These are phyloP conservation scores for Cordia subcordata DNA, from an alignment of 257 asterid genomes.

Conservation along the genomic window DNA sequence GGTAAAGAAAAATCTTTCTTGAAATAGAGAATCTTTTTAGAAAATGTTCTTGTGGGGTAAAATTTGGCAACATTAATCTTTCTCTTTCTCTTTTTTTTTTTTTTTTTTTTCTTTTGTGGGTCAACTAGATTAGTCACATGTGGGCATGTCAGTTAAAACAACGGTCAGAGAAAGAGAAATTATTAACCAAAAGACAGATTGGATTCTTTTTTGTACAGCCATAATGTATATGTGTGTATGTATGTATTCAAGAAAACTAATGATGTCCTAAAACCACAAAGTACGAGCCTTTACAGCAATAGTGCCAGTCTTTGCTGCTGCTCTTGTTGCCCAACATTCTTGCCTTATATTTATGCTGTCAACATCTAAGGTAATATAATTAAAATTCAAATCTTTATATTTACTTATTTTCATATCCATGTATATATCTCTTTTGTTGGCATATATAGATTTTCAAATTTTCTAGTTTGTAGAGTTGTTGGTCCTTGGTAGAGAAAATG, in stretches of 20 bases:
- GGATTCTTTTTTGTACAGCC: constrained; percentile 12
- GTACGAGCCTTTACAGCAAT: constrained; percentile 16
- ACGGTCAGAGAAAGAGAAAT: background rate
- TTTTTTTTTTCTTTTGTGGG: too few species aligned
- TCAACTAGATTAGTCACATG: constrained; percentile 17
- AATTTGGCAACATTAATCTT: too few species aligned
- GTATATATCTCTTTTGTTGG: background rate
- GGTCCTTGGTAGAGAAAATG: constrained; percentile 15
- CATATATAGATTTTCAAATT: background rate
- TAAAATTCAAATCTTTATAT: background rate
- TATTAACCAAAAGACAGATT: constrained; percentile 8
- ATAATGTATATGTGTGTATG: too few species aligned
- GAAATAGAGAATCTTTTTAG: constrained; percentile 5
- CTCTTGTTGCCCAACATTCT: constrained; percentile 7
- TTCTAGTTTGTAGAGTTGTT: background rate
- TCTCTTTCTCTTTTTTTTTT: too few species aligned
- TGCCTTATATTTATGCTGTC: constrained; percentile 13
- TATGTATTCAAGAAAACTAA: constrained; percentile 5
- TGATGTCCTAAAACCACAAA: constrained; percentile 4
- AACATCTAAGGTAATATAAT: constrained; percentile 1
- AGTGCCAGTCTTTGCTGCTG: constrained; percentile 6
- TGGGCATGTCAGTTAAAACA: constrained; percentile 38
- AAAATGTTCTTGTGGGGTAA: background rate
- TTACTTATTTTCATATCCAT: background rate
- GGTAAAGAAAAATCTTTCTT: background rate